phyloP scores from a whole-genome alignment of 352 stramenopile genomes.

The Pythium folliculosum region DNA sequence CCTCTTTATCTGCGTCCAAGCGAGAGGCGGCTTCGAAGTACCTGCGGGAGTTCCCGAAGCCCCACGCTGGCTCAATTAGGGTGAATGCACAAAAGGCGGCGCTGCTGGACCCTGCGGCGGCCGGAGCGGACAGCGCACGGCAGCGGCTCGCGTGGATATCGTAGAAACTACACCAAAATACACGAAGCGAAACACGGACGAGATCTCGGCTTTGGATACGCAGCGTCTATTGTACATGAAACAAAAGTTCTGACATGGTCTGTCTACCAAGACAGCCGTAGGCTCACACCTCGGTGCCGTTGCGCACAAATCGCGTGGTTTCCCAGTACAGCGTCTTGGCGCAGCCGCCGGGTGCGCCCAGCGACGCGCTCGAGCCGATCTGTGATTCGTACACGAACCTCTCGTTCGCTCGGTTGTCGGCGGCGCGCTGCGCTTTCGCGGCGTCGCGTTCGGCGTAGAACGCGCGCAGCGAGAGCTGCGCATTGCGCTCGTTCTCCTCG shows the following conservation, averaged over 20 bases:
- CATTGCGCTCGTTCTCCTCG: conserved; percentile 26
- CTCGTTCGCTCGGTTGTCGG: conserved; percentile 27
- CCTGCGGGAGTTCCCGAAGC: conserved; percentile 63
- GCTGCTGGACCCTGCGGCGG: background rate
- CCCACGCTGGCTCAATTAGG: conserved; percentile 44
- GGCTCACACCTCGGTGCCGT: background rate
- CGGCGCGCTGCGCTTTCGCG: conserved; percentile 11
- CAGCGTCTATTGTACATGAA: conserved; percentile 17
- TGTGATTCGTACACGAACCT: conserved; percentile 24
- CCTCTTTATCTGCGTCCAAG: background rate
- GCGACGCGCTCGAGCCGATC: conserved; percentile 13
- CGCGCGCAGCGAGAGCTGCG: conserved; percentile 7
- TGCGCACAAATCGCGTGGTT: conserved; percentile 19
- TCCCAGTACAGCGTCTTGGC: conserved; percentile 19
- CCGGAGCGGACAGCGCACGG: conserved; percentile 22
- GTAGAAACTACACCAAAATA: background rate
- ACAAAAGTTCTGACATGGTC: background rate
- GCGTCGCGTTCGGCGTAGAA: conserved; percentile 27
- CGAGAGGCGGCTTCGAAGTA: conserved; percentile 31
- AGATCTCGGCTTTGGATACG: background rate
- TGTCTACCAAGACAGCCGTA: too few species aligned
- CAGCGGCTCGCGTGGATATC: conserved; percentile 59
- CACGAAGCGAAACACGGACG: too few species aligned
- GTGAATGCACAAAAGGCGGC: conserved; percentile 14
- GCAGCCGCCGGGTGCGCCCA: background rate